These are phyloP conservation scores for Dysphania ambrosioides DNA, from an alignment of 148 eudicot genomes.

Conservation along the genomic window DNA sequence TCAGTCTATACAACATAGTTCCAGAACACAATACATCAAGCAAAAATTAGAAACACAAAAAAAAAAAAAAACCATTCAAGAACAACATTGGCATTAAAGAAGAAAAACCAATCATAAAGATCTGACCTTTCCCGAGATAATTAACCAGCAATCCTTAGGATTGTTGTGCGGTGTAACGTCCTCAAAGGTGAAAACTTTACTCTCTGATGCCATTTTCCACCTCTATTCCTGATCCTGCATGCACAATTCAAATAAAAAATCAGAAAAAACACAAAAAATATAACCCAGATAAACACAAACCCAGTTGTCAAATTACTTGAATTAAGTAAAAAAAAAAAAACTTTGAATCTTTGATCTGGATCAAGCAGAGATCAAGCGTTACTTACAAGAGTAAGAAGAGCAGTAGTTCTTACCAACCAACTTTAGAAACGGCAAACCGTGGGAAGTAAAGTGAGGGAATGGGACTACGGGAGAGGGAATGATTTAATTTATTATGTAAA, in stretches of 20 bases:
- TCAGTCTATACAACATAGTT: neutral
- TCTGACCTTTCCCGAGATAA: slow-evolving; percentile 59
- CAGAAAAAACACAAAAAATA: neutral
- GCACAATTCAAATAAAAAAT: slow-evolving; percentile 17
- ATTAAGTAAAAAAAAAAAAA: slow-evolving; percentile 18
- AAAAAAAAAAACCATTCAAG: neutral
- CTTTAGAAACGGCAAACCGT: neutral
- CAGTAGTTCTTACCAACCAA: slow-evolving; percentile 12
- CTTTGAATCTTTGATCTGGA: slow-evolving; percentile 16
- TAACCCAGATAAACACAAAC: slow-evolving; percentile 1
- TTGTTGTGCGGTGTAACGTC: slow-evolving; percentile 60
- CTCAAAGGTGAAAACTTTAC: slow-evolving; percentile 46
- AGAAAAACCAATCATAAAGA: slow-evolving; percentile 4
- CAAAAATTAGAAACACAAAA: neutral
- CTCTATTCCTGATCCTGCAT: slow-evolving; percentile 8
- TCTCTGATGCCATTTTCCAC: slow-evolving; percentile 43
- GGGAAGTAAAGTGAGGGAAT: neutral
- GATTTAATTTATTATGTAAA: neutral
- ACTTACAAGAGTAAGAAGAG: slow-evolving; percentile 20
- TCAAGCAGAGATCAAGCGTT: slow-evolving; percentile 15
- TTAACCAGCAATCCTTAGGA: slow-evolving; percentile 63
- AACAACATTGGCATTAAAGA: neutral
- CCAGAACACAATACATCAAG: neutral
- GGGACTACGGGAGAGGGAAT: neutral
- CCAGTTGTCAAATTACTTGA: slow-evolving; percentile 2